Evolutionary conservation across 441 rosid species (phyloP).

Genomic region (Populus trichocarpa): DNA sequence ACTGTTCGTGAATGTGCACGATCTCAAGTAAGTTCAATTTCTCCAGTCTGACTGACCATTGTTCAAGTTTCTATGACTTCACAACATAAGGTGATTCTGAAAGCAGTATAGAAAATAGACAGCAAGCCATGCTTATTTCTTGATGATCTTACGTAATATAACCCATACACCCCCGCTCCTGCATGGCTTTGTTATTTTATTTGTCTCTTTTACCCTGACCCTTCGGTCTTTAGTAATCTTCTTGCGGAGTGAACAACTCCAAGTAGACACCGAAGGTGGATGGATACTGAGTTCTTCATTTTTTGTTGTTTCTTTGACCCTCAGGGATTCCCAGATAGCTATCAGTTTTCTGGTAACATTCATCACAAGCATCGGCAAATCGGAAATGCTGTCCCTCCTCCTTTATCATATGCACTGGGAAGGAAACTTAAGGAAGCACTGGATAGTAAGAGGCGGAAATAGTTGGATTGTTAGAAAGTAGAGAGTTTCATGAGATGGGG

Average conservation of each 20-base stretch:
- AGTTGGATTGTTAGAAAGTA: background rate
- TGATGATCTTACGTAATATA: background rate
- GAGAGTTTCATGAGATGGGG: background rate
- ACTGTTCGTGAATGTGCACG: conserved; percentile 89
- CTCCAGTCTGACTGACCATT: background rate
- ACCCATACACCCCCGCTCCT: no score
- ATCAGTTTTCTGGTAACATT: conserved; percentile 43
- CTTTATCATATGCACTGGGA: conserved; percentile 49
- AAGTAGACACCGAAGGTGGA: background rate
- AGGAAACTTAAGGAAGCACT: conserved; percentile 44
- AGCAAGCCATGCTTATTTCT: background rate
- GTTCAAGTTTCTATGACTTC: background rate
- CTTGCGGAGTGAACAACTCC: background rate
- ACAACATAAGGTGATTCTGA: background rate
- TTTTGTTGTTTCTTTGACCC: background rate
- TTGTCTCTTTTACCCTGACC: no score
- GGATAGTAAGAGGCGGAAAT: background rate
- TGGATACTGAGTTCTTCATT: background rate
- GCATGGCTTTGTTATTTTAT: no score
- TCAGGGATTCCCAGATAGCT: conserved; percentile 53
- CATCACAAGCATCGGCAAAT: conserved; percentile 56
- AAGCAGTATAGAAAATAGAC: background rate
- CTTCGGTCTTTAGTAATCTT: background rate
- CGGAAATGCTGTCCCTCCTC: conserved; percentile 67
- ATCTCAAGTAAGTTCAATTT: conserved; percentile 56